Conservation (phyloP, 2,329 filamentous ascomycete genomes). For the Aspergillus carbonarius region DNA sequence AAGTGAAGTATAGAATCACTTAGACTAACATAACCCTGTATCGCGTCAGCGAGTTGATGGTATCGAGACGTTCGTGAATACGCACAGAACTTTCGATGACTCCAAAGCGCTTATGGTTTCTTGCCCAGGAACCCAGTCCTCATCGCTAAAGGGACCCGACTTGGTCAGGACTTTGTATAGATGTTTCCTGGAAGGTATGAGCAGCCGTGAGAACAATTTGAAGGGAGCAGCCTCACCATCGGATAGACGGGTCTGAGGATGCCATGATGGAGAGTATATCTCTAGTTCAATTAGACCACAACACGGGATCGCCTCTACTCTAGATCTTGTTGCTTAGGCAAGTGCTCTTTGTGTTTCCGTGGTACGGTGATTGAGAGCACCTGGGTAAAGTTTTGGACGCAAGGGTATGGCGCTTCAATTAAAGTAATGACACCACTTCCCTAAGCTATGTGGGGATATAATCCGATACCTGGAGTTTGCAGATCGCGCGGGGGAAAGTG, state of each 20-base stretch:
- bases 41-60: conserved; percentile 21
- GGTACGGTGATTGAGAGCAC: background rate
- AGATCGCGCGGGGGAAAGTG: background rate
- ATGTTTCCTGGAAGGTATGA: conserved; percentile 64
- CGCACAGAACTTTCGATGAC: conserved; percentile 72
- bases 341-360: background rate
- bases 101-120: conserved; percentile 60
- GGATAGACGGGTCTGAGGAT: conserved; percentile 12
- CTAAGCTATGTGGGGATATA: background rate
- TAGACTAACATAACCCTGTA: conserved; percentile 53
- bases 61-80: background rate
- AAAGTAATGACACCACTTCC: background rate
- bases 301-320: background rate
- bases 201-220: background rate
- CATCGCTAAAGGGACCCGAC: conserved; percentile 77
- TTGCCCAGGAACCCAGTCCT: conserved; percentile 54
- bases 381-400: too few species aligned
- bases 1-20: background rate
- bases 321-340: background rate
- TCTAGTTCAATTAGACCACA: background rate
- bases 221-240: conserved; percentile 14
- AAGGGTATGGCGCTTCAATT: background rate
- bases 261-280: conserved; percentile 15
- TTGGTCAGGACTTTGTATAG: conserved; percentile 77
- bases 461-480: background rate